A percentile compares a stretch with the other conserved stretches of the same genome.
These are phyloP conservation scores for Samsoniella hepiali DNA, from an alignment of 2,329 filamentous ascomycete genomes.

Conservation along the genomic window DNA sequence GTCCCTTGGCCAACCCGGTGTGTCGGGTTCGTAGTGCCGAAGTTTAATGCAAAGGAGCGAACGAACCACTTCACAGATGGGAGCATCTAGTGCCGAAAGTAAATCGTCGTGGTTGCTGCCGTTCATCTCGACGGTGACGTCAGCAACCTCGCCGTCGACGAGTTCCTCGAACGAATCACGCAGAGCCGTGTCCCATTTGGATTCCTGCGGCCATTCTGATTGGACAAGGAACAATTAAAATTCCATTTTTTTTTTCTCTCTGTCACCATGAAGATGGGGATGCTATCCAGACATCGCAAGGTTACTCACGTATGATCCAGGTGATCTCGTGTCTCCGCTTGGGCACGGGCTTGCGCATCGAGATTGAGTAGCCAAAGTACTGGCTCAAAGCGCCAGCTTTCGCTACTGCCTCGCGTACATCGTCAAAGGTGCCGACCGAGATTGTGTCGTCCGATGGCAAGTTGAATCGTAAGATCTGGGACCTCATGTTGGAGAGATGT, in stretches of 20 bases:
- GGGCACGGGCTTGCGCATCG: conserved; percentile 1
- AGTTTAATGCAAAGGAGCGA: too few relatives aligned
- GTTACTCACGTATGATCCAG: conserved; percentile 9
- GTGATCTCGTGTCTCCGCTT: conserved; percentile 14
- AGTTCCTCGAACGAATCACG: not conserved
- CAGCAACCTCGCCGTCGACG: not conserved
- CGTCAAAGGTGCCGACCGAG: not conserved
- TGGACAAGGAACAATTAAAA: not conserved
- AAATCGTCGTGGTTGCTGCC: not conserved
- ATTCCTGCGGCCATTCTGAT: conserved; percentile 4
- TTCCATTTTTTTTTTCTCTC: not conserved
- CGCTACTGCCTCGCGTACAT: conserved; percentile 1
- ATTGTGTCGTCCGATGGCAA: not conserved
- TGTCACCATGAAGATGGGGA: not conserved
- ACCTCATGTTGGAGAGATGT: not conserved
- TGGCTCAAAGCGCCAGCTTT: conserved; percentile 9
- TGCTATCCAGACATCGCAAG: not conserved
- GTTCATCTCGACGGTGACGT: conserved; percentile 8
- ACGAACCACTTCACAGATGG: conserved; percentile 10
- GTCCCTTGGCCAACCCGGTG: not conserved
- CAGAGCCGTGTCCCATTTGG: not conserved
- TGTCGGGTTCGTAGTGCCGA: too few relatives aligned
- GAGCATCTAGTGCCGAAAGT: conserved; percentile 7
- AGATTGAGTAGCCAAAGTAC: conserved; percentile 15
- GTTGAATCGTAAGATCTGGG: conserved; percentile 5